phyloP scores from a whole-genome alignment of 177 flowering plant species.

The Vitis hybrid region DNA sequence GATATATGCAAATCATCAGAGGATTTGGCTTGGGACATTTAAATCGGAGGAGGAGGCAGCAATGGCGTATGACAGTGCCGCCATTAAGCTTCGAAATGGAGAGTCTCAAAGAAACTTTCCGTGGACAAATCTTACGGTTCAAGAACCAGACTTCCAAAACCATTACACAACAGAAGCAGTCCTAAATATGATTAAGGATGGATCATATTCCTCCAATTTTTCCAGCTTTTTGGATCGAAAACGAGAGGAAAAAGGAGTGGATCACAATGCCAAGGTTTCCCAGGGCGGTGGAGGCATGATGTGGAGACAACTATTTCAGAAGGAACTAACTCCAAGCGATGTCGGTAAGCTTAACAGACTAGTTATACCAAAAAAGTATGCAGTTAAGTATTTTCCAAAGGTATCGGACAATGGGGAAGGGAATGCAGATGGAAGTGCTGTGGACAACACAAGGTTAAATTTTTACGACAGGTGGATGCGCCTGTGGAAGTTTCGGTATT shows the following conservation, averaged over 20 bases:
- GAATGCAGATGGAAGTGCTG: background rate
- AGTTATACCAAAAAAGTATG: slow-evolving; percentile 60
- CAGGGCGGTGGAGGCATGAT: slow-evolving; percentile 10
- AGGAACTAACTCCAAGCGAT: slow-evolving; percentile 71
- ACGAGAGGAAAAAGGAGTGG: background rate
- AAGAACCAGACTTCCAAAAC: slow-evolving; percentile 55
- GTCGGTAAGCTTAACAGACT: slow-evolving; percentile 67
- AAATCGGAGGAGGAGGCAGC: slow-evolving; percentile 65
- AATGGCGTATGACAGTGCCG: slow-evolving; percentile 75
- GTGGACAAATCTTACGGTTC: slow-evolving; percentile 32
- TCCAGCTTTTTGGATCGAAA: slow-evolving; percentile 29
- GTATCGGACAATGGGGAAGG: slow-evolving; percentile 14
- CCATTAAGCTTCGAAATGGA: slow-evolving; percentile 52
- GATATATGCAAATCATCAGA: slow-evolving; percentile 62
- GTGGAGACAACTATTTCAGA: slow-evolving; percentile 44
- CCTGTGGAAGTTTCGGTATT: slow-evolving; percentile 58
- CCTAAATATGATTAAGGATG: slow-evolving; percentile 65
- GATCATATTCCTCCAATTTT: slow-evolving; percentile 54
- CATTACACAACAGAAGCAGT: slow-evolving; percentile 32
- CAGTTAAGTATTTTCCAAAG: slow-evolving; percentile 44
- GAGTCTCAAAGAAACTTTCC: slow-evolving; percentile 62
- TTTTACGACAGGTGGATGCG: slow-evolving; percentile 43
- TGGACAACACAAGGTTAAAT: slow-evolving; percentile 29
- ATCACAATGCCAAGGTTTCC: slow-evolving; percentile 2
- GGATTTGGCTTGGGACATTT: slow-evolving; percentile 79